Evolutionary conservation across 768 basidiomycete species (phyloP), one percentile per base, ranked within the genome.

Genomic region (Termitomyces sp.): DNA sequence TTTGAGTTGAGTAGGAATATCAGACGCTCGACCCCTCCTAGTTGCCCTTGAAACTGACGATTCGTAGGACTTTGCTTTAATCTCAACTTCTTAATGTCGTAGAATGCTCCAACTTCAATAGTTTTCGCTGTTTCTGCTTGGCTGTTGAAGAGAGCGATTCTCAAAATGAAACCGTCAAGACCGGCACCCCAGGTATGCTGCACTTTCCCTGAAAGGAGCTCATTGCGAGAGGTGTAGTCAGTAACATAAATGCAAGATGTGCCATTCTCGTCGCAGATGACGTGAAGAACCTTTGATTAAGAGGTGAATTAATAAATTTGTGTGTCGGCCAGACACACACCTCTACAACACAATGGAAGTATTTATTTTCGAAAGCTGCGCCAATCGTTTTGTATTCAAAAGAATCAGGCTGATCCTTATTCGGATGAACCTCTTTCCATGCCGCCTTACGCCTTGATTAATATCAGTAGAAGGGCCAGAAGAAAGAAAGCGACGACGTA

Each of bases 261-360:
- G 28, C 70, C 66, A 31, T 66, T 61, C 17, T 70, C 62, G 44
- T 72, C 69, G 19, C 67, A 59, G 12, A 70, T 68, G 19, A 73
- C 58, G 57, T 77, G 73, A 3, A 87, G 67, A 35, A 85, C 66
- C 86, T 87, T 55, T 14, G 52, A 21, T 33, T n/a, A 7, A 49
- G 14, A 28, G 26, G 44, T 53, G 12, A 44, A 50, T 14, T 14
- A 52, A n/a, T 31, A 1, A n/a, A 59, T 28, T 23, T 50, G 53
- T 26, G 17, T 17, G 30, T 31, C 21, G n/a, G 33, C 35, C 15
- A 37, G 28, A 48, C 11, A 19, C 62, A 42, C 64, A 86, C 86
- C 77, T 86, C 82, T 40, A 84, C 82, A 14, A 79, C 73, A 59
- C 83, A 85, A 47, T 77, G 76, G 58, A 85, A 78, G 57, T 80